A percentile compares a stretch with the other conserved stretches of the same genome.
These are phyloP conservation scores for Rhizophagus prolifer DNA, from an alignment of 192 early-diverging fungal species.

Conservation along the genomic window DNA sequence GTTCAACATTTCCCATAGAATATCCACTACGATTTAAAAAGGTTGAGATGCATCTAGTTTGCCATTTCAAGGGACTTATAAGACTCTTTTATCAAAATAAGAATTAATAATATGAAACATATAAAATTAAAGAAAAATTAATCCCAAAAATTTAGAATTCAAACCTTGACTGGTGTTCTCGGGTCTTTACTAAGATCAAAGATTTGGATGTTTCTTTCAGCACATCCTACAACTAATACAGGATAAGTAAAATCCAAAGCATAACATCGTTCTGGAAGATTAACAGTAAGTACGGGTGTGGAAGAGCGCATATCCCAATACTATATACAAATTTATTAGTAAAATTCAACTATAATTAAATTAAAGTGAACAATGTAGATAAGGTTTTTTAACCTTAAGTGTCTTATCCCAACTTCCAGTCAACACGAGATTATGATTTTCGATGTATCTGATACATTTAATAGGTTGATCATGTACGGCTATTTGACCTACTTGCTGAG, in stretches of 20 bases:
- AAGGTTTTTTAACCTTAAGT: conserved; percentile 41
- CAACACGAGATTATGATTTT: conserved; percentile 66
- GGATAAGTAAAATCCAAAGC: conserved; percentile 81
- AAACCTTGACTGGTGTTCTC: conserved; percentile 66
- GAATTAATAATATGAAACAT: not conserved
- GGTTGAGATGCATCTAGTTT: conserved; percentile 80
- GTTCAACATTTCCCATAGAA: conserved; percentile 88
- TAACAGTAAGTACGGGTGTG: conserved; percentile 69
- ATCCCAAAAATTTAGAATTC: not conserved
- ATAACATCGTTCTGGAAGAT: conserved; percentile 86
- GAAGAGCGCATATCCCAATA: conserved; percentile 92
- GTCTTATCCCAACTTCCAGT: conserved; percentile 98
- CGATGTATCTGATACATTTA: conserved; percentile 74
- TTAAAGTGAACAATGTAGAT: conserved; percentile 18
- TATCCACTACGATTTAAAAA: conserved; percentile 79
- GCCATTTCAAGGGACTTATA: conserved; percentile 76
- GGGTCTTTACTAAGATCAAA: conserved; percentile 79
- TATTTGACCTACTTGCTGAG: conserved; percentile 79
- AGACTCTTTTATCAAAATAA: conserved; percentile 17
- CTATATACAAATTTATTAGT: conserved; percentile 34
- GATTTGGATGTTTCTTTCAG: conserved; percentile 80
- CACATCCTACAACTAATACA: conserved; percentile 89
- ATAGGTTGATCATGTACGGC: conserved; percentile 92
- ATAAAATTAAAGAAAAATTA: not conserved
- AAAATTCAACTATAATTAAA: not conserved